Evolutionary conservation across 495 filamentous ascomycete genomes (phyloP).

Genomic region (Choiromyces venosus): DNA sequence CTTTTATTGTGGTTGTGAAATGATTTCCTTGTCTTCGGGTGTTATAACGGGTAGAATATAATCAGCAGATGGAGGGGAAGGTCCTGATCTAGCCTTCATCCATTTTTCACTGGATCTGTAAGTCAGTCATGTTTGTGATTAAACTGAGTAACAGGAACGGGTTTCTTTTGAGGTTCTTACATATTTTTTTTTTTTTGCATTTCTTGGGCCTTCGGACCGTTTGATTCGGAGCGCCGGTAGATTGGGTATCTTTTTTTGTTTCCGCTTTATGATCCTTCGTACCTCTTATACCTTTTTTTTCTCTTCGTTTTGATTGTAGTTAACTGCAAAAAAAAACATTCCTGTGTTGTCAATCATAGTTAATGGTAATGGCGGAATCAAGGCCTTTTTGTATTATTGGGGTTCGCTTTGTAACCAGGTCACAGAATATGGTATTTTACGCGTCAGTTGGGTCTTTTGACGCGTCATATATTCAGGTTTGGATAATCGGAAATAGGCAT

Average conservation of each 20-base stretch:
- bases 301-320: neutral
- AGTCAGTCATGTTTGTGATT: neutral
- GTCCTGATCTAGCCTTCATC: constrained; percentile 6
- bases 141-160: neutral
- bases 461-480: neutral
- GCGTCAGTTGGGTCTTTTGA: neutral
- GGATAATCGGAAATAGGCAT: neutral
- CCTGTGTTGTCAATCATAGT: neutral
- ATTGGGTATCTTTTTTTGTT: constrained; percentile 10
- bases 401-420: neutral
- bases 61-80: constrained; percentile 2
- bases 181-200: constrained; percentile 7
- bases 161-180: neutral
- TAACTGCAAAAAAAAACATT: neutral
- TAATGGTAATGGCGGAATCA: neutral
- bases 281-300: constrained; percentile 14
- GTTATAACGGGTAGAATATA: neutral
- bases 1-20: constrained; percentile 21
- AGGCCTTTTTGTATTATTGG: neutral
- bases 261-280: constrained; percentile 11
- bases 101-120: neutral
- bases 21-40: constrained; percentile 12
- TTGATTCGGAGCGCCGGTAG: neutral
- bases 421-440: neutral
- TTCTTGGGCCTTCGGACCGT: constrained; percentile 18